Percentiles rank a stretch among this genome's conserved stretches.
Conservation (phyloP, 495 filamentous ascomycete genomes). For the Tuber melanosporum region DNA sequence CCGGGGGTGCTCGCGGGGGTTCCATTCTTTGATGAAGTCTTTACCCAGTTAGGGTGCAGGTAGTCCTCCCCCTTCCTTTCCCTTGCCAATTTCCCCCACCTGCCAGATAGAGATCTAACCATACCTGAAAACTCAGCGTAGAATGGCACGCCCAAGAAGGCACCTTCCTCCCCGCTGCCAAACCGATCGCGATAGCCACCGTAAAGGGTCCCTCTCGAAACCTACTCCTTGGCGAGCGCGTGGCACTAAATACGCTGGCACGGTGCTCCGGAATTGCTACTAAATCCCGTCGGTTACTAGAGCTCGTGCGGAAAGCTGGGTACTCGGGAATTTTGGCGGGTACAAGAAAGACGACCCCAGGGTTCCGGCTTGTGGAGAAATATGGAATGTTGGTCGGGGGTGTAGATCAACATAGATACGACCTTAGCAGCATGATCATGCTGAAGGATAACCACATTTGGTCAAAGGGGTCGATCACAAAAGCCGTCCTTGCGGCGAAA, state of each 20-base stretch:
- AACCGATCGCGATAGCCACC: slow-evolving; percentile 60
- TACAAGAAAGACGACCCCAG: slow-evolving; percentile 92
- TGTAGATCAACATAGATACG: slow-evolving; percentile 83
- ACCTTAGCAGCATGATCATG: slow-evolving; percentile 93
- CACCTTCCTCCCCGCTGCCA: slow-evolving; percentile 52
- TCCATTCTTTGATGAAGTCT: slow-evolving; percentile 94
- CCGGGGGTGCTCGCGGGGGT: slow-evolving; percentile 79
- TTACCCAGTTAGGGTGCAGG: slow-evolving; percentile 76
- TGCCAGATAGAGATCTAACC: background rate
- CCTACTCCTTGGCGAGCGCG: slow-evolving; percentile 82
- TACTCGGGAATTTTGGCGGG: slow-evolving; percentile 84
- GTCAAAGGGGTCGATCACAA: slow-evolving; percentile 74
- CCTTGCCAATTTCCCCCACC: background rate
- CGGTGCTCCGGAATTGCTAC: slow-evolving; percentile 89
- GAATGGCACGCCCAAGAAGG: slow-evolving; percentile 84
- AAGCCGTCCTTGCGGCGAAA: slow-evolving; percentile 77
- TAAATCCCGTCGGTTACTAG: slow-evolving; percentile 48
- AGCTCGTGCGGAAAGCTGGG: slow-evolving; percentile 54
- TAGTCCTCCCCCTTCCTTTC: slow-evolving; percentile 22
- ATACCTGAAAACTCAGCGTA: slow-evolving; percentile 46
- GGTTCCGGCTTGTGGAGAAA: slow-evolving; percentile 93
- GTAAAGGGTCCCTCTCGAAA: slow-evolving; percentile 80
- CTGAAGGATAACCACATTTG: slow-evolving; percentile 97
- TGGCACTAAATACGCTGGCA: slow-evolving; percentile 85
- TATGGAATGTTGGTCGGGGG: slow-evolving; percentile 94